These are phyloP conservation scores for Neofusicoccum laricinum DNA, from an alignment of 2,329 filamentous ascomycete genomes.

Conservation along the genomic window DNA sequence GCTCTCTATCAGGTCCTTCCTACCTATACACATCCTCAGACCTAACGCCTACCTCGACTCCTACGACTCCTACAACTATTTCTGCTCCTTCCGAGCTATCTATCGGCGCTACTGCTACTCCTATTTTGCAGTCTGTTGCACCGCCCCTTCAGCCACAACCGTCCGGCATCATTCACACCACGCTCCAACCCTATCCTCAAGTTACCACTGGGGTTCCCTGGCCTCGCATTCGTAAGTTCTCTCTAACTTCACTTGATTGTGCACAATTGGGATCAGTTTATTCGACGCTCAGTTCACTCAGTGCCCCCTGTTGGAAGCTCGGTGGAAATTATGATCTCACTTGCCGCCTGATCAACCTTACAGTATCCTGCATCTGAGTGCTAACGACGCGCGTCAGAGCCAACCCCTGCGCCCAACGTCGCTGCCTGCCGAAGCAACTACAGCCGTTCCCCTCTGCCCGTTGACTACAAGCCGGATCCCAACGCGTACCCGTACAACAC, in stretches of 20 bases:
- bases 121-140: conserved; percentile 4
- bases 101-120: background rate
- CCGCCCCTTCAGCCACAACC: conserved; percentile 1
- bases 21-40: background rate
- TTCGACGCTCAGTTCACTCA: background rate
- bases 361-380: background rate
- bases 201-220: background rate
- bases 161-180: background rate
- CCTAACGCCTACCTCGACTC: background rate
- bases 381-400: background rate
- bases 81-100: background rate
- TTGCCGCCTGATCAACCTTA: background rate
- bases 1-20: background rate
- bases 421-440: background rate
- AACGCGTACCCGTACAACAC: background rate
- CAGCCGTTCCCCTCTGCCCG: background rate
- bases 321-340: background rate
- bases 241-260: background rate
- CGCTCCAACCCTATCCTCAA: conserved; percentile 6
- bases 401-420: background rate
- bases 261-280: background rate
- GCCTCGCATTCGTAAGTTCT: background rate
- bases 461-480: background rate
- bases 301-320: background rate
- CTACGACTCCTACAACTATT: background rate